phyloP scores from a whole-genome alignment of 129 eudicot genomes.

The Pseudognaphalium luteoalbum region DNA sequence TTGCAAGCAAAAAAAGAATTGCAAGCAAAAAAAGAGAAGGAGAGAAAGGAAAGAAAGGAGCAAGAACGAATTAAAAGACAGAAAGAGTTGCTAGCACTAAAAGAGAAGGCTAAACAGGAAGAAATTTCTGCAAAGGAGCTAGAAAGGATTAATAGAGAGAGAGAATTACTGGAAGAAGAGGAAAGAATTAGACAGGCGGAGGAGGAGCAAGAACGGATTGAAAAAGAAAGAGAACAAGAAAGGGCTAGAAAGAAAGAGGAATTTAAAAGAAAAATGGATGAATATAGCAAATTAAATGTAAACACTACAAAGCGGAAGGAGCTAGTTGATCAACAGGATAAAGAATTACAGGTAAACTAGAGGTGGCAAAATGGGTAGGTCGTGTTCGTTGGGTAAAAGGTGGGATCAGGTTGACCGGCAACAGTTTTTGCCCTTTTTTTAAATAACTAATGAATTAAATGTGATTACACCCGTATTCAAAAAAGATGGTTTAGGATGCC shows the following conservation, averaged over 20 bases:
- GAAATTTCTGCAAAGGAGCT: constrained; percentile 24
- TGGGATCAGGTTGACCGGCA: neutral
- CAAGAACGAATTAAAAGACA: constrained; percentile 24
- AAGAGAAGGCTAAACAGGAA: constrained; percentile 31
- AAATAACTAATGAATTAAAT: neutral
- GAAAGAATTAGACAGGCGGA: constrained; percentile 27
- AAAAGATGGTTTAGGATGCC: neutral
- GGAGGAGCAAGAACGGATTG: constrained; percentile 28
- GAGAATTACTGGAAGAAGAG: constrained; percentile 2
- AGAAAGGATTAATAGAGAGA: constrained; percentile 23
- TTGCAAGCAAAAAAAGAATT: neutral
- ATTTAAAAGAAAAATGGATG: constrained; percentile 29
- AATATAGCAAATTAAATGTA: constrained; percentile 14
- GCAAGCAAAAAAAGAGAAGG: constrained; percentile 23
- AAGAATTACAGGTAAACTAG: constrained; percentile 47
- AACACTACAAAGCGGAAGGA: constrained; percentile 34
- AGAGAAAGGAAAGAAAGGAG: constrained; percentile 26
- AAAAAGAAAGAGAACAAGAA: constrained; percentile 29
- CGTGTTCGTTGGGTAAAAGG: neutral
- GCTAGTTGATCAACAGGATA: constrained; percentile 48
- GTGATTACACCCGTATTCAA: neutral
- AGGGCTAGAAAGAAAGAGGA: constrained; percentile 28
- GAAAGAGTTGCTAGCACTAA: constrained; percentile 14
- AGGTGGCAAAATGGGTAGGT: constrained; percentile 14
- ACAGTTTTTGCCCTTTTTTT: neutral